Percentiles rank a stretch among this genome's conserved stretches.
These are phyloP conservation scores for button mushroom (Agaricus bisporus) DNA, from an alignment of 768 basidiomycete genomes.

Conservation along the genomic window DNA sequence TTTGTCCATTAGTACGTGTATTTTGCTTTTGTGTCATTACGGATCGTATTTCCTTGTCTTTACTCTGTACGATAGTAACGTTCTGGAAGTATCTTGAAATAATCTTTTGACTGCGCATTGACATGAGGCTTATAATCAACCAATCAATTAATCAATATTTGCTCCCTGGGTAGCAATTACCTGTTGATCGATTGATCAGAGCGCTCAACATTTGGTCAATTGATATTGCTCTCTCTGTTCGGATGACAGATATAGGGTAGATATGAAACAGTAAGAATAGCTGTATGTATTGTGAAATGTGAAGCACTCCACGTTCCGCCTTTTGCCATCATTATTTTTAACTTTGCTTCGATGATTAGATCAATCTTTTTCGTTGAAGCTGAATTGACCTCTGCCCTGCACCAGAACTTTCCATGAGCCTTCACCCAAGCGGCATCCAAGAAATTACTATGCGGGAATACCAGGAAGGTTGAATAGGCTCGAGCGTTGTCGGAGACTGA, in stretches of 20 bases:
- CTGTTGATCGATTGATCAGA: background rate
- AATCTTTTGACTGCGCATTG: background rate
- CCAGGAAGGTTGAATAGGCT: background rate
- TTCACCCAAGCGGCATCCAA: background rate
- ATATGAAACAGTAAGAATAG: too few relatives aligned
- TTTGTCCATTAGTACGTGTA: background rate
- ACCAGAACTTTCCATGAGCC: background rate
- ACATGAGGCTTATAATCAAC: background rate
- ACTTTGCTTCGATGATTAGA: background rate
- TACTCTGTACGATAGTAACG: background rate
- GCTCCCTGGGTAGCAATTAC: too few relatives aligned
- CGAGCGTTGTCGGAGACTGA: background rate
- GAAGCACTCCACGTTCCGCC: too few relatives aligned
- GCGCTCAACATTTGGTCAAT: background rate
- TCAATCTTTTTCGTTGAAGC: too few relatives aligned
- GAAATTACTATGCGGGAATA: background rate
- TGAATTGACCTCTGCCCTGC: too few relatives aligned
- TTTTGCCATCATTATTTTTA: background rate
- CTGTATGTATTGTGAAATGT: too few relatives aligned
- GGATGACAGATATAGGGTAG: background rate
- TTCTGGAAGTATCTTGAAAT: background rate
- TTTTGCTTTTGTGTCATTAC: background rate
- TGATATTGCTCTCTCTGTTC: background rate
- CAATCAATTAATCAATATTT: background rate
- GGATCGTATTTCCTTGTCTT: too few relatives aligned